Evolutionary conservation across 2,329 filamentous ascomycete species (phyloP), one percentile per base, ranked within the genome.

Genomic region (Bipolaris cookei): DNA sequence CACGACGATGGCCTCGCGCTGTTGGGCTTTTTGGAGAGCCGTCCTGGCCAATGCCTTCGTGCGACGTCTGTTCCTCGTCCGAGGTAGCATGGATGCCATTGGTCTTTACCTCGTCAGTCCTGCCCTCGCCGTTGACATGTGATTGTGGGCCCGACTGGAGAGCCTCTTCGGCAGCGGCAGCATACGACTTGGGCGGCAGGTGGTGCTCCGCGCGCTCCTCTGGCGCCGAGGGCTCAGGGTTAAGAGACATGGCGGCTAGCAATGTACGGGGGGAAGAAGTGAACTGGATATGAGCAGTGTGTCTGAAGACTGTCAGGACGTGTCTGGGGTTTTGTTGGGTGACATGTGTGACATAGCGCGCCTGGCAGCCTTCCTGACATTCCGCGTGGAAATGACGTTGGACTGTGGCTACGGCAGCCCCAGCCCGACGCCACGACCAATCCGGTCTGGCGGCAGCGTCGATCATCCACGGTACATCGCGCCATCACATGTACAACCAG

Each of bases 111-210:
- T 62, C 37, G 37, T 59, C 63, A 35, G 70, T 61, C 20, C 47
- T 57, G 48, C 53, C 60, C 20, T 48, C 56, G 45, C 54, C 43
- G 30, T 63, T 64, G 25, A 44, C 65, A 64, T 72, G 68, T 64
- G 67, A 67, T 58, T 64, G 59, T 43, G 61, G 58, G 51, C 68
- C 54, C 42, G 70, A 57, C 49, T 70, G 51, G 25, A 73, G 59
- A 53, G 66, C 71, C 56, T 75, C 66, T 61, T 76, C 68, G 56
- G 75, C 74, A 30, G 78, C 78, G 58, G 78, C 78, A 32, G 76
- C 77, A 64, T 78, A 81, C 45, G 76, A 78, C 64, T 80, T 81
- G 58, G 76, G 76, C 16, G 76, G 65, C 32, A 80, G 72, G 34
- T 75, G 56, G 16, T 76, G 72, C 37, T 74, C 67, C 34, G 74